These are phyloP conservation scores for Kwoniella botswanensis DNA, from an alignment of 768 basidiomycete genomes.

Conservation along the genomic window DNA sequence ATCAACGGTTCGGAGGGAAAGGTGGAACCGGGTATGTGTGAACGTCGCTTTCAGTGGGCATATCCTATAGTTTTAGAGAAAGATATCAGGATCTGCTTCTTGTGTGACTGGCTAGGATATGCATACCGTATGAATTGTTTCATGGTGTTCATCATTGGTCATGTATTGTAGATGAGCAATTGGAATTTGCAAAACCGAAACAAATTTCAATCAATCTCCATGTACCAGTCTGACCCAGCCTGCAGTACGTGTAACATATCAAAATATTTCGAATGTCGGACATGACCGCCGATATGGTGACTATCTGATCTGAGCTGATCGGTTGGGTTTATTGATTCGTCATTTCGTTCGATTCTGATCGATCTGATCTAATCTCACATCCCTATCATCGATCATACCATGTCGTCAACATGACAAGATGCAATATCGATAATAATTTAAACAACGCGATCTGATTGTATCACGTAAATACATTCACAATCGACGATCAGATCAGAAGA, in stretches of 20 bases:
- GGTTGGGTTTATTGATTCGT: neutral
- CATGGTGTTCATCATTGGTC: conserved; percentile 2
- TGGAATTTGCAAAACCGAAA: too few species aligned
- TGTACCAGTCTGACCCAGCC: too few species aligned
- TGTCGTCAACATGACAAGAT: neutral
- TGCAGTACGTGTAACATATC: too few species aligned
- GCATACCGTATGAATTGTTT: conserved; percentile 28
- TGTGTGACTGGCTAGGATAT: neutral
- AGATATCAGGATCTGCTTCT: neutral
- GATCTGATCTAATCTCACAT: neutral
- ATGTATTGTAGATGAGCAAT: too few species aligned
- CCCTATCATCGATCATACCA: neutral
- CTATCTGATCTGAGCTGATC: neutral
- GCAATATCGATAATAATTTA: neutral
- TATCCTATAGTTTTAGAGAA: conserved; percentile 10
- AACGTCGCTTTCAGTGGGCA: conserved; percentile 26
- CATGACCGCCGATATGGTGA: neutral
- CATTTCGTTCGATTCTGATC: neutral
- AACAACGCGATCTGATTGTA: neutral
- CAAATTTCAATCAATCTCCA: too few species aligned
- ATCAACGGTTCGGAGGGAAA: conserved; percentile 38
- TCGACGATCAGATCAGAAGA: neutral
- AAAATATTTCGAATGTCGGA: neutral
- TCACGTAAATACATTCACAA: neutral
- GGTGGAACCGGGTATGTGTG: conserved; percentile 43